Evolutionary conservation across 768 basidiomycete species (phyloP).

Genomic region (Panaeolus cyanescens): DNA sequence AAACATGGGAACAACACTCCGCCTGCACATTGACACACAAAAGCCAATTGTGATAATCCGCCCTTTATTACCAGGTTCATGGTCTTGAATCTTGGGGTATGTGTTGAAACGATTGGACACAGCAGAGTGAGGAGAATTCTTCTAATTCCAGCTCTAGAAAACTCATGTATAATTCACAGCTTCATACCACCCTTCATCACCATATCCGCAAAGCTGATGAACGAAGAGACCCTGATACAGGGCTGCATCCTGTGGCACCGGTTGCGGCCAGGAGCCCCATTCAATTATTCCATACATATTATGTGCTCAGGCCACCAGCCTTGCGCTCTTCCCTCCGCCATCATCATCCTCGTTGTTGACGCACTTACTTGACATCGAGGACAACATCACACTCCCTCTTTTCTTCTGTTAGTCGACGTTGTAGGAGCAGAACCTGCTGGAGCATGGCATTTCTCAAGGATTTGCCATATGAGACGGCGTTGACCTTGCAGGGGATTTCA

Average conservation of each 20-base stretch:
- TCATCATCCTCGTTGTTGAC: neutral
- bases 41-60: too few species aligned
- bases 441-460: neutral
- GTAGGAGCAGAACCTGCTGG: neutral
- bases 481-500: neutral
- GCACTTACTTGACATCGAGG: neutral
- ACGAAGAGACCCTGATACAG: neutral
- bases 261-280: neutral
- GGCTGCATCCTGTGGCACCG: neutral
- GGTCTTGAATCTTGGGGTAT: too few species aligned
- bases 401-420: neutral
- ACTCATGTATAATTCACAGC: too few species aligned
- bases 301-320: neutral
- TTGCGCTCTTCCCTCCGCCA: neutral
- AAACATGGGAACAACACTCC: too few species aligned
- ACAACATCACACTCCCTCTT: neutral
- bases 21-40: too few species aligned
- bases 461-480: neutral
- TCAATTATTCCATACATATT: neutral
- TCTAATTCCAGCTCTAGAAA: too few species aligned
- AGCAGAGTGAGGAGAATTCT: too few species aligned
- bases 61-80: too few species aligned
- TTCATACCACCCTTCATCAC: too few species aligned
- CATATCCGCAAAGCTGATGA: too few species aligned
- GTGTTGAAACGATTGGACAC: too few species aligned